phyloP scores from a whole-genome alignment of 768 basidiomycete genomes.

The Naganishia randhawae region DNA sequence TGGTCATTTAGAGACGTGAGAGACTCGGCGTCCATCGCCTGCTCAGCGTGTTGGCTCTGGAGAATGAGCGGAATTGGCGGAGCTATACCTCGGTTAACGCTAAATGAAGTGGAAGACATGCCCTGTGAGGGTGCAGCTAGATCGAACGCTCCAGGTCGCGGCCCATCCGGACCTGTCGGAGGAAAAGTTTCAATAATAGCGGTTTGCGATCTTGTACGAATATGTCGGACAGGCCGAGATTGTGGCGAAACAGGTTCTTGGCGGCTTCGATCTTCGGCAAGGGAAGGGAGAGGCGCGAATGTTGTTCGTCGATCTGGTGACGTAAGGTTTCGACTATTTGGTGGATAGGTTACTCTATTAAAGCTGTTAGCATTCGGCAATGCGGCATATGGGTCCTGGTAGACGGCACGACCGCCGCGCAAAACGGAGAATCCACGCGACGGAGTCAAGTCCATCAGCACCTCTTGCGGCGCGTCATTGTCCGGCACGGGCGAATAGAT shows the following conservation, averaged over 20 bases:
- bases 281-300: constrained; percentile 8
- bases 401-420: constrained; percentile 81
- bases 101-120: not conserved
- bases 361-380: constrained; percentile 35
- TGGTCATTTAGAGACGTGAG: not conserved
- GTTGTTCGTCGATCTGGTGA: constrained; percentile 12
- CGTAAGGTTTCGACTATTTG: not conserved
- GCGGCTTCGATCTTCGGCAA: not conserved
- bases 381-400: constrained; percentile 79
- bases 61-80: not conserved
- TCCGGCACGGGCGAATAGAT: not conserved
- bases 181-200: constrained; percentile 30
- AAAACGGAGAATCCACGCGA: constrained; percentile 76
- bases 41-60: not conserved
- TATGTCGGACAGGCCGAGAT: constrained; percentile 20
- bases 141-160: not conserved
- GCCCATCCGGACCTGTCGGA: not conserved
- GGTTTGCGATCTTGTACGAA: constrained; percentile 31
- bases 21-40: not conserved
- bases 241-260: constrained; percentile 2
- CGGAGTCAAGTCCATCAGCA: constrained; percentile 15
- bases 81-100: not conserved
- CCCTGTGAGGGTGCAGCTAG: not conserved
- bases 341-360: constrained; percentile 9
- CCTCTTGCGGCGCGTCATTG: constrained; percentile 23